A percentile compares a stretch with the other conserved stretches of the same genome.
phyloP scores from a whole-genome alignment of 2,329 filamentous ascomycete genomes.

The Botrytis hyacinthi region DNA sequence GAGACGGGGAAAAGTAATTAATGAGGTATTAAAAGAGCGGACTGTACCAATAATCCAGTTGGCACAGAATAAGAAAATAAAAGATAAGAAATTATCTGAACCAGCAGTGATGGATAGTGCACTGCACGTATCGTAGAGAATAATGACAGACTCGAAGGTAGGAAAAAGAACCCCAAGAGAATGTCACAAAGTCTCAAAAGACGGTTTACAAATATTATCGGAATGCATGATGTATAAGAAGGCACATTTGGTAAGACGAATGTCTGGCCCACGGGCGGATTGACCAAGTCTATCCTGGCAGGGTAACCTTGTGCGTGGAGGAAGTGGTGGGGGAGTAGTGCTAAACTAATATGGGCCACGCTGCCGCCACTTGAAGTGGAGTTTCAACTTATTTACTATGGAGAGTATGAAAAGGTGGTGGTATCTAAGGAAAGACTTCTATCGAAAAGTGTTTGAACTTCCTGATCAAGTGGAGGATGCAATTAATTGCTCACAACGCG shows the following conservation, averaged over 20 bases:
- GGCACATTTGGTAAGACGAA: constrained; percentile 18
- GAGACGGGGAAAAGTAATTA: constrained; percentile 17
- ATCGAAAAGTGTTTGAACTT: constrained; percentile 7
- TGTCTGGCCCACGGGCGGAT: constrained; percentile 34
- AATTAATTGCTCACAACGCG: constrained; percentile 12
- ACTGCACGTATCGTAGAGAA: constrained; percentile 32
- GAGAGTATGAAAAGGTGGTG: constrained; percentile 15
- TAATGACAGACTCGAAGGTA: constrained; percentile 30
- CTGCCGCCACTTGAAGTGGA: constrained; percentile 22
- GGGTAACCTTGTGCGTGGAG: constrained; percentile 20
- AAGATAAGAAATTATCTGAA: constrained; percentile 35
- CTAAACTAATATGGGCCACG: constrained; percentile 22
- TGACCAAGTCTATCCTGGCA: constrained; percentile 27
- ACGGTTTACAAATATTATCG: constrained; percentile 30
- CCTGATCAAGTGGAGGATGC: background rate
- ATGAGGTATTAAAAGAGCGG: constrained; percentile 25
- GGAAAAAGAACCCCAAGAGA: constrained; percentile 32
- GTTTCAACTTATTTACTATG: constrained; percentile 27
- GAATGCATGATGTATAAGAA: constrained; percentile 39
- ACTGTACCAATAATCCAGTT: constrained; percentile 36
- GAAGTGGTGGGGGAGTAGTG: constrained; percentile 21
- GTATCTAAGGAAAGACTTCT: background rate
- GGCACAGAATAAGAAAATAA: constrained; percentile 32
- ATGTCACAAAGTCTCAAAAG: constrained; percentile 25
- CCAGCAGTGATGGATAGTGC: constrained; percentile 37